Evolutionary conservation across 805 yeast species (phyloP), one percentile per base, ranked within the genome.

Genomic region (Teunomyces tritomae): DNA sequence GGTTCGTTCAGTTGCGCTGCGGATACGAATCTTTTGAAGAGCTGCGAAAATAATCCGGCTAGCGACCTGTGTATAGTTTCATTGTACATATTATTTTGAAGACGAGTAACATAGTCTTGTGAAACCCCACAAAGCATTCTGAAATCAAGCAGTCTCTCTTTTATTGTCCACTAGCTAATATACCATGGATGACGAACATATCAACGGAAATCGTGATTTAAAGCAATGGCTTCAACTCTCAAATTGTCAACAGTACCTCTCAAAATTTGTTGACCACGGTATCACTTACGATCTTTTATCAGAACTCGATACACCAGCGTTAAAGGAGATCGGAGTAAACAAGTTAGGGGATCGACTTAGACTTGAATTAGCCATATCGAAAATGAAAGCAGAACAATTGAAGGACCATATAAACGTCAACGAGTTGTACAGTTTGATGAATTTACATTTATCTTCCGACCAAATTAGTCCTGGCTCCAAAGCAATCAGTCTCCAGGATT

Each of bases 261-360:
- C 56, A 36, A 64, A 58, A 46, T 73, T 73, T 47, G 54, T 62
- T 17, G 77, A 78, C 13, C 72, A 83, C 58, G 84, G 79, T 20
- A 77, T 85, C 52, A 74, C 82, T 0, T 68, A 73, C 17, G 87
- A 82, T 45, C 65, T 85, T 5, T 54, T 85, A 6, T 68, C 80
- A 4, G 85, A 82, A 49, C 67, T 84, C 39, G 96, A 88, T 57
- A 73, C 77, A 37, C 72, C 67, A 5, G 79, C 89, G 0, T 74
- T 92, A 47, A 79, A 76, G 42, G 94, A 85, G 48, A 61, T 94
- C 8, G 96, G 96, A 0, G 65, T 92, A 8, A 52, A 57, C n/a
- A 85, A 81, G 53, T 79, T 92, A 11, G 97, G 98, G 1, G 98
- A 94, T 63, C 71, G 97, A 26, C 71, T 92, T 16, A 72, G 85